Conservation (phyloP, 768 basidiomycete genomes). For the Mycena leptocephala region DNA sequence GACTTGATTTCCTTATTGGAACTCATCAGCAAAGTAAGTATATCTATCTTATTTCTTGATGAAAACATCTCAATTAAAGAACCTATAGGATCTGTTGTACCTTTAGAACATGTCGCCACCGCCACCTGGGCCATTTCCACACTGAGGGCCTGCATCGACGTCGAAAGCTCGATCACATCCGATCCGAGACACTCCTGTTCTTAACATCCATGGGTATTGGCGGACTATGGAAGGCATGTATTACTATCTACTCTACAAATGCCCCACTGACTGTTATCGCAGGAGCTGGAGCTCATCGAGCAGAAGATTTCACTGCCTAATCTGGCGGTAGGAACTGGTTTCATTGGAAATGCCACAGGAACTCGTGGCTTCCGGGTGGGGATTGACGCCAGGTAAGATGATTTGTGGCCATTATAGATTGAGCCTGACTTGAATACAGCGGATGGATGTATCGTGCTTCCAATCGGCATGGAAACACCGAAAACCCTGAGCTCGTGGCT, state of each 20-base stretch:
- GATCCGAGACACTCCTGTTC: background rate
- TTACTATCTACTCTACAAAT: too few species aligned
- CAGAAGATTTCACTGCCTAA: constrained; percentile 51
- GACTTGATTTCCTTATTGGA: too few species aligned
- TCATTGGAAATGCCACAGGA: constrained; percentile 47
- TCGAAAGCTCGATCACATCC: background rate
- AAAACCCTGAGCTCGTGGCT: constrained; percentile 59
- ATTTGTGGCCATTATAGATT: background rate
- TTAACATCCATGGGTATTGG: constrained; percentile 2
- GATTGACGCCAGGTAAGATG: constrained; percentile 52
- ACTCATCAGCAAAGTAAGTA: too few species aligned
- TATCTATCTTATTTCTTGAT: too few species aligned
- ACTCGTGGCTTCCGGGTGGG: constrained; percentile 53
- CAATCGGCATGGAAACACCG: constrained; percentile 54
- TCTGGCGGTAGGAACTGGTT: constrained; percentile 52
- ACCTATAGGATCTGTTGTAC: too few species aligned
- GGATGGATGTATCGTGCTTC: constrained; percentile 31
- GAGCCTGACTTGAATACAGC: constrained; percentile 6
- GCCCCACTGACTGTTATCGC: background rate
- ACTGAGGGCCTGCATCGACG: background rate
- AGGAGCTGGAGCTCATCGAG: constrained; percentile 54
- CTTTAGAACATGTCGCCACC: too few species aligned
- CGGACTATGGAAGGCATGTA: constrained; percentile 5
- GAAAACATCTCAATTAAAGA: too few species aligned
- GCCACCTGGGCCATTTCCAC: too few species aligned